These are phyloP conservation scores for Fusarium nodosum DNA, from an alignment of 2,329 filamentous ascomycete genomes.

Conservation along the genomic window DNA sequence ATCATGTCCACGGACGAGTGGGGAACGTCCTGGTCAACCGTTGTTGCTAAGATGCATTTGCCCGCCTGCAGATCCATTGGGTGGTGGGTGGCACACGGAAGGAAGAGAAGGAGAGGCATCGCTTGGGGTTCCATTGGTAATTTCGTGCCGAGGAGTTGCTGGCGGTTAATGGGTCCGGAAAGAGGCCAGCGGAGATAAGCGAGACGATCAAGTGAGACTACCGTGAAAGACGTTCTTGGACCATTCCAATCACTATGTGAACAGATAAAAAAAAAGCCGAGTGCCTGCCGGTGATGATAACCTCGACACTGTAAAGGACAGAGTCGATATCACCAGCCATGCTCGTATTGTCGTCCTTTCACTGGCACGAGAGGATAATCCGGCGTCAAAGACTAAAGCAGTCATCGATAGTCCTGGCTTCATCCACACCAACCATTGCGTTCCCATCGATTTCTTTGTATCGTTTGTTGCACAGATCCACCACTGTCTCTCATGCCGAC, in stretches of 20 bases:
- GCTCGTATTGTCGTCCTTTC: slow-evolving; percentile 19
- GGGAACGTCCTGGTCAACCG: slow-evolving; percentile 41
- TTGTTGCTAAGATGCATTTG: slow-evolving; percentile 44
- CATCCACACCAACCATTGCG: slow-evolving; percentile 18
- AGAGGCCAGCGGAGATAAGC: slow-evolving; percentile 37
- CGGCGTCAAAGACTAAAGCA: slow-evolving; percentile 21
- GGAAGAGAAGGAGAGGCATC: slow-evolving; percentile 40
- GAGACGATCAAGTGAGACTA: slow-evolving; percentile 39
- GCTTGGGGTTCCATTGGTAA: slow-evolving; percentile 32
- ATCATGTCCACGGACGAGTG: slow-evolving; percentile 40
- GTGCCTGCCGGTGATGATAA: slow-evolving; percentile 2
- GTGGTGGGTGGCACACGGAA: slow-evolving; percentile 46
- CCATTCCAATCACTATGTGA: slow-evolving; percentile 6
- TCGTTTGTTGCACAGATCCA: slow-evolving; percentile 43
- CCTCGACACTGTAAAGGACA: background rate
- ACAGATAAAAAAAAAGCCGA: background rate
- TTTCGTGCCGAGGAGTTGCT: slow-evolving; percentile 36
- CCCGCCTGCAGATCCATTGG: slow-evolving; percentile 45
- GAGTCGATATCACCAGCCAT: slow-evolving; percentile 4
- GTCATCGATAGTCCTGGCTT: slow-evolving; percentile 17
- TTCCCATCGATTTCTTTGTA: slow-evolving; percentile 11
- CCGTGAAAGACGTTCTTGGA: slow-evolving; percentile 14
- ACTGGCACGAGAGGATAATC: slow-evolving; percentile 10
- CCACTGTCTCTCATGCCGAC: slow-evolving; percentile 39
- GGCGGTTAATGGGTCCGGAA: slow-evolving; percentile 32